A percentile compares a stretch with the other conserved stretches of the same genome.
phyloP scores from a whole-genome alignment of 2,329 filamentous ascomycete genomes.

The Plectosphaerella cucumerina region DNA sequence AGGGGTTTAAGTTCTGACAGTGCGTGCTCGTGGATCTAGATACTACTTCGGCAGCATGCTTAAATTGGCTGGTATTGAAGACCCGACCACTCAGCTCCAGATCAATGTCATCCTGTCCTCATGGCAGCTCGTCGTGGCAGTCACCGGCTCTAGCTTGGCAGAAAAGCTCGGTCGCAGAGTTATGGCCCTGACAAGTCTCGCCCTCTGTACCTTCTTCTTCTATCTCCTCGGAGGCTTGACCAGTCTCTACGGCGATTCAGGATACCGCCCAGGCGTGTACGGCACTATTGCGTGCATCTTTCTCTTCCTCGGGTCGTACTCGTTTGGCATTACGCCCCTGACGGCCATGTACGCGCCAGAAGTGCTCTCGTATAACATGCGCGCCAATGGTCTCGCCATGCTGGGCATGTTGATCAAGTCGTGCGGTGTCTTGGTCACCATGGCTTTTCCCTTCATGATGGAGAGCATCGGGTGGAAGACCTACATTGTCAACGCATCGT shows the following conservation, averaged over 20 bases:
- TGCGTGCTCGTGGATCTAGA: no score
- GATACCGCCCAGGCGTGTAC: slow-evolving; percentile 9
- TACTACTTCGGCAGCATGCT: slow-evolving; percentile 10
- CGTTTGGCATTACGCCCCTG: slow-evolving; percentile 12
- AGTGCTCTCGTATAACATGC: slow-evolving; percentile 30
- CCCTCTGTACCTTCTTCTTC: slow-evolving; percentile 1
- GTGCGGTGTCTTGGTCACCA: slow-evolving; percentile 33
- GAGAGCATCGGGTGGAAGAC: slow-evolving; percentile 41
- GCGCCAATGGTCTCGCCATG: slow-evolving; percentile 21
- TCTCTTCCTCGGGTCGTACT: slow-evolving; percentile 13
- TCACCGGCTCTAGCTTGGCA: slow-evolving; percentile 4
- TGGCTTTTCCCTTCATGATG: slow-evolving; percentile 40
- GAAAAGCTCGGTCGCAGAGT: slow-evolving; percentile 10
- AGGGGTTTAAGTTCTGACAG: no score
- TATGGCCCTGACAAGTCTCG: background rate
- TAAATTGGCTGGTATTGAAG: slow-evolving; percentile 1
- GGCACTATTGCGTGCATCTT: slow-evolving; percentile 13
- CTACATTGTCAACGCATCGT: slow-evolving; percentile 52
- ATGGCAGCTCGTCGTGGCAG: slow-evolving; percentile 14
- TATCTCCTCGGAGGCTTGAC: slow-evolving; percentile 7
- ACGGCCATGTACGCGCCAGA: slow-evolving; percentile 28
- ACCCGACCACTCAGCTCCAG: slow-evolving; percentile 12
- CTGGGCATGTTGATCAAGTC: slow-evolving; percentile 23
- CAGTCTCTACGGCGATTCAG: background rate
- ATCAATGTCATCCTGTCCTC: slow-evolving; percentile 14